Evolutionary conservation across 2,329 filamentous ascomycete species (phyloP), one percentile per base, ranked within the genome.

Genomic region (Diaporthe ampelina): DNA sequence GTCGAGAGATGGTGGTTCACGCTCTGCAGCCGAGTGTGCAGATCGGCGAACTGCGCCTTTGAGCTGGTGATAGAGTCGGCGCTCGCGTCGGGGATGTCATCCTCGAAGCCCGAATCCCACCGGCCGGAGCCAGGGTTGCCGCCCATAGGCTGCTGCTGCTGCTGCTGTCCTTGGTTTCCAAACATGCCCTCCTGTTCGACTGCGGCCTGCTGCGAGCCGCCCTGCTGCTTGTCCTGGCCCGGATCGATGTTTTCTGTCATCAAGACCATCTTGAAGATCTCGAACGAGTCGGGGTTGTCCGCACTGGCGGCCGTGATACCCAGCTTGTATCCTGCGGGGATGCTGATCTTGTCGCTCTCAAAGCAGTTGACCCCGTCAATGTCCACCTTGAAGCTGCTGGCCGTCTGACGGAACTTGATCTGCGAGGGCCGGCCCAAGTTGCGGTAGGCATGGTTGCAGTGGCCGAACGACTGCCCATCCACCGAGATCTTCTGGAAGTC

Each of bases 201-300:
- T 52, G 57, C 58, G 32, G 69, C 57, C 57, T 74, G 72, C 56
- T 79, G 75, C 32, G 78, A 32, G 29, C 29, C 54, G 70, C 76
- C 57, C 57, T 74, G 72, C 56, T 79, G 75, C 32, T 79, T 69
- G 72, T 76, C 75, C 40, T 77, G 63, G 71, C 73, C 48, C 11
- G 81, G 79, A 67, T 83, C 80, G 73, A 79, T 81, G 40, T 82
- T 81, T 35, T 91, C 89, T 15, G 89, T 92, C 80, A 92, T 91
- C 69, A 97, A 90, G 48, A 94, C 88, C 81, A 98, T 90, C 82
- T 96, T 97, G 87, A 95, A 97, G 77, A 98, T 84, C 84, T 99
- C 97, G 80, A 98, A 97, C 7, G 95, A 97, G 84, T 99, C 97
- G 0, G 97, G 95, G 79, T 92, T 95, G 78, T 98, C 96, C 40